phyloP scores from a whole-genome alignment of 169 alveolate species.

The Eimeria maxima region DNA sequence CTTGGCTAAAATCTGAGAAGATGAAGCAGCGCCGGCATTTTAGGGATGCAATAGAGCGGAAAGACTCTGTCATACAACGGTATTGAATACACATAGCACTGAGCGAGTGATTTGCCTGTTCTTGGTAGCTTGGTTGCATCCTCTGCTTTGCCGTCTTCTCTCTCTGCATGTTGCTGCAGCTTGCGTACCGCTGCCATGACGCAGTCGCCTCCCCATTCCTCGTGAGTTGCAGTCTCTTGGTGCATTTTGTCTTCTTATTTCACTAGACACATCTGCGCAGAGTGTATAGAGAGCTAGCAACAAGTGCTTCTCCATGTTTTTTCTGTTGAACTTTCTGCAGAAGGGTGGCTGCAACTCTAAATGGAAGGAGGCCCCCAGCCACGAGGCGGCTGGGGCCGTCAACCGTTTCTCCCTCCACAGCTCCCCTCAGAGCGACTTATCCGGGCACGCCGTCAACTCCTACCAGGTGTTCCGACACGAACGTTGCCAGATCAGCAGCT shows the following conservation, averaged over 20 bases:
- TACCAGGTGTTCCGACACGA: neutral
- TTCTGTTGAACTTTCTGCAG: neutral
- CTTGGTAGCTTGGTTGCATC: neutral
- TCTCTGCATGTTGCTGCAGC: constrained; percentile 9
- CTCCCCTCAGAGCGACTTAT: neutral
- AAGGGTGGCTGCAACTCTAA: neutral
- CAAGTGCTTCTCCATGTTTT: neutral
- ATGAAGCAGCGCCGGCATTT: constrained; percentile 19
- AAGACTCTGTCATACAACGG: constrained; percentile 30
- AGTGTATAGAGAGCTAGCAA: neutral
- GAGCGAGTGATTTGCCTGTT: neutral
- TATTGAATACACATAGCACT: neutral
- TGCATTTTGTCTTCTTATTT: neutral
- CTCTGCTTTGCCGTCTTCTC: neutral
- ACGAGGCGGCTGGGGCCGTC: neutral
- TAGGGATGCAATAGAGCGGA: constrained; percentile 18
- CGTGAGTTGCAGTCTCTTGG: neutral
- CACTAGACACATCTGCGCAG: neutral
- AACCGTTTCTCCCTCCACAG: neutral
- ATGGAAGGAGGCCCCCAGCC: neutral
- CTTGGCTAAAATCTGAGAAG: constrained; percentile 32
- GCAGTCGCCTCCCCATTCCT: neutral
- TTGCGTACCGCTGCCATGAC: neutral
- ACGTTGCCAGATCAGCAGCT: neutral
- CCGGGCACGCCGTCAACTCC: neutral